phyloP scores from a whole-genome alignment of 352 stramenopile genomes.

The Elongisporangium senticosum region DNA sequence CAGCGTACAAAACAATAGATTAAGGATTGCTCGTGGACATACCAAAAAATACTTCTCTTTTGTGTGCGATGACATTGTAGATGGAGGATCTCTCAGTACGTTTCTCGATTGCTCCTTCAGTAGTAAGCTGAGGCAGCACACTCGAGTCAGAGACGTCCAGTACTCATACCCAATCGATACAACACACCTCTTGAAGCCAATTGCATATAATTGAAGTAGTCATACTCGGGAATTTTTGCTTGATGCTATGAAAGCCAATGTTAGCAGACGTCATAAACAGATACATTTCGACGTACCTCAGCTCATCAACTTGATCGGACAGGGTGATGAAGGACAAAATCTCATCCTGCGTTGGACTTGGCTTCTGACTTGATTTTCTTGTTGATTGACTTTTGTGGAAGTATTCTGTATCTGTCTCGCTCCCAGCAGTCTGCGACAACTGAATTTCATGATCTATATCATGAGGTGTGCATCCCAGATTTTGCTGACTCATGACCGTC shows the following conservation, averaged over 20 bases:
- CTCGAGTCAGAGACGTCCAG: neutral
- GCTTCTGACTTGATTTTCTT: constrained; percentile 1
- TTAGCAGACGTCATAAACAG: neutral
- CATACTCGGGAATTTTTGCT: constrained; percentile 1
- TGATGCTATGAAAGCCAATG: constrained; percentile 1
- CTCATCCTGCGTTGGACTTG: constrained; percentile 6
- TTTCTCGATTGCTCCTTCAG: constrained; percentile 9
- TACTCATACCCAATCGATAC: neutral
- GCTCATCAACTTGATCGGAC: neutral
- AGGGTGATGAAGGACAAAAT: constrained; percentile 10
- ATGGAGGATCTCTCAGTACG: neutral
- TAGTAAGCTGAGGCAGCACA: constrained; percentile 5
- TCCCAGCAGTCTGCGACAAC: constrained; percentile 1
- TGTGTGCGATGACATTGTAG: constrained; percentile 13
- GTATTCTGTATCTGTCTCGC: neutral
- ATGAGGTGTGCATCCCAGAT: neutral
- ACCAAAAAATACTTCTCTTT: constrained; percentile 17
- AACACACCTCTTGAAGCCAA: constrained; percentile 9
- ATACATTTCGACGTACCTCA: neutral
- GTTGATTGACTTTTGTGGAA: neutral
- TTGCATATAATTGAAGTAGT: constrained; percentile 3
- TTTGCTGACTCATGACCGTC: neutral
- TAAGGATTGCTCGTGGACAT: neutral
- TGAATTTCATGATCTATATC: neutral
- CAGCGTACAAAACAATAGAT: constrained; percentile 1